Evolutionary conservation across 331 rosid genomes (phyloP).

Genomic region (Malus hybrid): DNA sequence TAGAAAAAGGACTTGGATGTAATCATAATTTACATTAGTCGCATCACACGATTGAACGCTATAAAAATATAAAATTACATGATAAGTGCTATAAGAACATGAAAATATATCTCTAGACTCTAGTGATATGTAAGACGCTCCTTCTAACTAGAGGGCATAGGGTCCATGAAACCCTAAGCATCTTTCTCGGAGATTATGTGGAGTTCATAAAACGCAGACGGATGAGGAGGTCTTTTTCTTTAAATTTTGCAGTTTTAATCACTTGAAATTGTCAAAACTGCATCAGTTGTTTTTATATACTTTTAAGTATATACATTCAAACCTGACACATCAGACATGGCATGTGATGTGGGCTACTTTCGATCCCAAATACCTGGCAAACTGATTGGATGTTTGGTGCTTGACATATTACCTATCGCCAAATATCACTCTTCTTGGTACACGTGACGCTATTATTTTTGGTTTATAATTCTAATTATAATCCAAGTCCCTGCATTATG

Average conservation of each 20-base stretch:
- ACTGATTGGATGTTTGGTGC: conserved; percentile 12
- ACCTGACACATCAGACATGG: conserved; percentile 6
- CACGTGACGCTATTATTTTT: conserved; percentile 29
- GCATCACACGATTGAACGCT: too few species aligned
- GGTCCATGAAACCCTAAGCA: too few species aligned
- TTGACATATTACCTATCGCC: conserved; percentile 9
- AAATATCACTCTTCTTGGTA: conserved; percentile 25
- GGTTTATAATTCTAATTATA: neutral
- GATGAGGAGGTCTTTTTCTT: neutral
- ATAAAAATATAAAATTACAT: too few species aligned
- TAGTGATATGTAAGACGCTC: too few species aligned
- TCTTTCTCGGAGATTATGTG: too few species aligned
- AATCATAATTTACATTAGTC: too few species aligned
- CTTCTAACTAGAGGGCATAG: too few species aligned
- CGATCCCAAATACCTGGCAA: conserved; percentile 30
- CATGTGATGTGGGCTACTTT: conserved; percentile 43
- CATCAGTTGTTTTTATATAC: neutral
- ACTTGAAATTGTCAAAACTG: neutral
- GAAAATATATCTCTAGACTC: too few species aligned
- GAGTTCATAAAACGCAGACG: neutral
- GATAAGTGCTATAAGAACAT: too few species aligned
- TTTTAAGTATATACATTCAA: neutral
- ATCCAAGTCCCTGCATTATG: neutral
- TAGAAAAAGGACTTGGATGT: neutral
- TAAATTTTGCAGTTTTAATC: neutral